Evolutionary conservation across 352 stramenopile species (phyloP), one percentile per base, ranked within the genome.

Genomic region (Globisporangium splendens): DNA sequence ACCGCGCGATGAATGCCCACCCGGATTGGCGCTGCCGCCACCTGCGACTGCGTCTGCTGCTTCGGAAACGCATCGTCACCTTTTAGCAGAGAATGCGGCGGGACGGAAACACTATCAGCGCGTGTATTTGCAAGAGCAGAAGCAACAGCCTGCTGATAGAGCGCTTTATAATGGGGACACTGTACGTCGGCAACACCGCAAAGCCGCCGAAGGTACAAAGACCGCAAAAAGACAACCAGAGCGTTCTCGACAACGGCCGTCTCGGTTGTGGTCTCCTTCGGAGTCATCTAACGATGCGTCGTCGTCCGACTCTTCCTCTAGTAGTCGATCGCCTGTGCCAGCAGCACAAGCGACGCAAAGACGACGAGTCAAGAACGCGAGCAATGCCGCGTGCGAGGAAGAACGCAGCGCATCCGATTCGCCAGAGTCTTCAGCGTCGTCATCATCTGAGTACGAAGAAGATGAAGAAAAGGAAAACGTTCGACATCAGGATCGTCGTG

Each of bases 1-100:
- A 44, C 58, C 75, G 5, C 59, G 73, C 17, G 73, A 90, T 48
- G 75, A 90, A 57, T 87, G 77, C 50, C 69, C 74, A 5, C 61
- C 68, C 1, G 77, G 70, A 1, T 52, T 87, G n/a, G 59, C 55
- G 48, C 55, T 86, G 46, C 77, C 77, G 8, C 57, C 63, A 20
- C 46, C 68, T 5, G 50, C 33, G 18, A 59, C 50, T 5, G 41
- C 44, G 1, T 41, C 31, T 13, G 18, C 35, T 38, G 49, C 14
- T 17, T 43, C 38, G 11, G 38, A 17, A 10, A 17, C 38, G 8
- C 38, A 31, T 31, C 24, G 38, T 8, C 15, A 53, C 15, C 38
- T 18, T 50, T 22, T 38, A 38, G 14, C 35, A 56, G 24, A 56
- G 21, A 18, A 33, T 18, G 46, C 46, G 10, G 12, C n/a, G 3